Conservation (phyloP, 257 asterid species). For the Galeopsis tetrahit region DNA sequence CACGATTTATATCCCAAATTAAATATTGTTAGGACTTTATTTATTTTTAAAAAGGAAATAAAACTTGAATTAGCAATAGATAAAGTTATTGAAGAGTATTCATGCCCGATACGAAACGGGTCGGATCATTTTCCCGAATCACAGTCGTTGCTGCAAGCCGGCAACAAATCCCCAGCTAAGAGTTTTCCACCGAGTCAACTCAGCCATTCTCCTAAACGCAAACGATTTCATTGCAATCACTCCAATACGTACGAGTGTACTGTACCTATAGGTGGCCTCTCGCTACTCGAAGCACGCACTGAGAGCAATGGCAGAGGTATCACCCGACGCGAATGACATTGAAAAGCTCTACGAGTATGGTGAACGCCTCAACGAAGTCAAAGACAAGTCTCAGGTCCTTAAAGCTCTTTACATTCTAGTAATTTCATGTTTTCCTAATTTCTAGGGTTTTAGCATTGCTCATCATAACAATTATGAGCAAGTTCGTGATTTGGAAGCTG, state of each 20-base stretch:
- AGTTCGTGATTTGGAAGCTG: constrained; percentile 23
- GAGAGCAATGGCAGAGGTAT: constrained; percentile 50
- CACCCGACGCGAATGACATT: constrained; percentile 66
- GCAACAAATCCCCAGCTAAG: constrained; percentile 30
- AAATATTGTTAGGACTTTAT: too few relatives aligned
- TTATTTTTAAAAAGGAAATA: too few relatives aligned
- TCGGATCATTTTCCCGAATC: not conserved
- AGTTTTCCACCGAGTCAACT: constrained; percentile 35
- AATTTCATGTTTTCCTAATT: constrained; percentile 13
- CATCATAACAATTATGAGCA: not conserved
- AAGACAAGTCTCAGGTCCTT: constrained; percentile 86
- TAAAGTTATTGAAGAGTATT: too few relatives aligned
- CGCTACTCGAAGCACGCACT: constrained; percentile 25
- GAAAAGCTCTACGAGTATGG: constrained; percentile 91
- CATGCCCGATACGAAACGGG: constrained; percentile 4
- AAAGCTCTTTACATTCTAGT: not conserved
- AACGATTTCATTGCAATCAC: constrained; percentile 11
- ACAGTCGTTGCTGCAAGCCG: constrained; percentile 1
- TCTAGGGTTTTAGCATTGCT: constrained; percentile 41
- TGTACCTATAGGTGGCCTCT: constrained; percentile 27
- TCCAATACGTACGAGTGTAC: constrained; percentile 7
- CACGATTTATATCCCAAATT: too few relatives aligned
- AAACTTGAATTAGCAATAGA: too few relatives aligned
- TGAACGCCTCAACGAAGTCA: constrained; percentile 77
- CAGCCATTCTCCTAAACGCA: constrained; percentile 16